Percentiles rank a stretch among this genome's conserved stretches.
phyloP scores from a whole-genome alignment of 495 filamentous ascomycete species.

The Echria macrotheca region DNA sequence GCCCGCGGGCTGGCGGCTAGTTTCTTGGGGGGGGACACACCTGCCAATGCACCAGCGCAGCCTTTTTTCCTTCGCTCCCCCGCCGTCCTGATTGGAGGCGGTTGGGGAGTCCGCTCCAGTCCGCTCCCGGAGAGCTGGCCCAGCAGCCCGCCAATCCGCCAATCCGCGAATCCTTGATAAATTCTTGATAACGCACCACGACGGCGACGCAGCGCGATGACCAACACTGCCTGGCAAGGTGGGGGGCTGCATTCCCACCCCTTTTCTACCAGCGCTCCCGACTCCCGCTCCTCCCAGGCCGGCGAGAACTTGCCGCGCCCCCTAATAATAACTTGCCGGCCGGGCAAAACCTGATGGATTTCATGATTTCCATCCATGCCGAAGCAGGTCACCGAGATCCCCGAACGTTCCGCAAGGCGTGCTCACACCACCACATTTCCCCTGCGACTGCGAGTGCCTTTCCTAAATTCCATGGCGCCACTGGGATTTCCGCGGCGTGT shows the following conservation, averaged over 20 bases:
- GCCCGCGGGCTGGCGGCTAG: not conserved
- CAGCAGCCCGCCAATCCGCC: not conserved
- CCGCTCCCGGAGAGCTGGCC: not conserved
- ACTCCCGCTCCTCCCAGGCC: too few relatives aligned
- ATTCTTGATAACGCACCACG: conserved; percentile 7
- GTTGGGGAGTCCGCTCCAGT: not conserved
- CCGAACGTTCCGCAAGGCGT: too few relatives aligned
- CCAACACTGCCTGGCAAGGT: conserved; percentile 5
- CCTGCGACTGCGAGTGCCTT: too few relatives aligned
- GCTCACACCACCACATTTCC: too few relatives aligned
- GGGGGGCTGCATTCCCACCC: conserved; percentile 5
- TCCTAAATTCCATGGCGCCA: too few relatives aligned
- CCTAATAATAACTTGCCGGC: too few relatives aligned
- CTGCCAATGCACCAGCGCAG: not conserved
- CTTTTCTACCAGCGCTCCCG: too few relatives aligned
- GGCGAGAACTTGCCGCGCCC: too few relatives aligned
- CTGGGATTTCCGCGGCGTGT: too few relatives aligned
- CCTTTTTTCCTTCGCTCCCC: not conserved
- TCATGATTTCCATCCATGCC: too few relatives aligned
- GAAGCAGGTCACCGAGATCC: too few relatives aligned
- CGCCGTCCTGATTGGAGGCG: not conserved
- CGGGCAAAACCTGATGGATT: too few relatives aligned
- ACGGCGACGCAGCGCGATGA: not conserved
- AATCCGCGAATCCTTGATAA: not conserved
- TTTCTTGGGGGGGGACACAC: not conserved